Evolutionary conservation across 306 rosid genomes (phyloP), one percentile per base, ranked within the genome.

Genomic region (Medicago lupulina): DNA sequence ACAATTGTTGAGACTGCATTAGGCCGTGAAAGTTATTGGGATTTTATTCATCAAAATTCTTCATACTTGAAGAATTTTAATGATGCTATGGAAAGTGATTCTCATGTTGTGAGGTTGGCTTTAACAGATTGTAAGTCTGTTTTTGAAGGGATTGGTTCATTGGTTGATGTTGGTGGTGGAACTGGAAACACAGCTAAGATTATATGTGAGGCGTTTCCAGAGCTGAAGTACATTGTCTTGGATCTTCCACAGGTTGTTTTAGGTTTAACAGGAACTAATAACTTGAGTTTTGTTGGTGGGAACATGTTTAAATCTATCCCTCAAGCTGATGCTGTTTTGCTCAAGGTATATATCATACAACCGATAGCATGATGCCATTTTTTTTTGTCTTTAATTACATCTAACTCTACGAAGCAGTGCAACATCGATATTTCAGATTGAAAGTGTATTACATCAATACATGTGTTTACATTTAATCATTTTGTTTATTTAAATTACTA

Each of bases 291-390:
- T 46, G 59, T 73, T 73, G 58, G 59, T 1, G 76, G 77, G 1
- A 16, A 60, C 47, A 74, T 60, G 78, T 44, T 74, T 6, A 3
- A 60, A n/a, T 74, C 67, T 11, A 46, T 74, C 57, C 70, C 78
- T 28, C 7, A 59, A 25, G 70, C 70, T 60, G 44, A 74, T 61
- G 78, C 70, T n/a, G 1, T 74, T 62, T 61, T 61, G 16, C 60
- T 74, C 0, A 74, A 74, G 78, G 78, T 74, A 74, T n/a, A 23
- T 23, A 23, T 23, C 28, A 23, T 23, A 23, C 28, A 23, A 2
- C 28, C 1, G 28, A 1, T 23, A 23, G 28, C 28, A 23, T 23
- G 28, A 23, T 23, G 28, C 2, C 28, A 1, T 23, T 23, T 23
- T 21, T 21, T 23, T 23, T 23, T 23, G 28, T 23, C 3, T 23